Evolutionary conservation across 2,329 filamentous ascomycete genomes (phyloP), one percentile per base, ranked within the genome.

Genomic region (Chrysoporthe deuterocubensis): DNA sequence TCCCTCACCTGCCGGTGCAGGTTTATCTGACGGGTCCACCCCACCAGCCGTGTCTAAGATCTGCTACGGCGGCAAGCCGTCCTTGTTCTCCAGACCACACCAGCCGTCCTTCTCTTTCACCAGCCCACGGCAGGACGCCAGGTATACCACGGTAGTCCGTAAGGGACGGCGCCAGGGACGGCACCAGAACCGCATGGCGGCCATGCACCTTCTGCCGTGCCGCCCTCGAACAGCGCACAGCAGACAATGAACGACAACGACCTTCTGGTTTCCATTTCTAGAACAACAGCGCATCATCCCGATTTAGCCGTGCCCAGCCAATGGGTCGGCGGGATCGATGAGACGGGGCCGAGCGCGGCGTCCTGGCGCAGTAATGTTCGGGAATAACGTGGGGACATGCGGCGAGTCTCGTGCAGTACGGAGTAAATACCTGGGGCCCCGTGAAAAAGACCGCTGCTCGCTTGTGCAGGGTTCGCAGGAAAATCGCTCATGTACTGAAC

Each of bases 231-330:
- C 44, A 46, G 4, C 44, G 44, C 13, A 46, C 13, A 4, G 14
- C 13, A 4, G 18, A 46, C 13, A 46, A 14, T 46, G 44, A 13
- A 14, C 13, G 44, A 46, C 44, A 46, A 46, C 18, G 50, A 37
- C 52, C n/a, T 5, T 40, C 32, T 16, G 16, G 54, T 32, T 57
- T 57, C 54, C 54, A 40, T n/a, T 57, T 57, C 32, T 34, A 40
- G 32, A n/a, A 34, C 34, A n/a, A n/a, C 54, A 57, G 44, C 54
- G 32, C 54, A 57, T 57, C 13, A 40, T 43, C 54, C 67, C 67
- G 64, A 50, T 21, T 48, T 64, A 67, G 60, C 60, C 67, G 67
- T 50, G 43, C 3, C 44, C 46, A 42, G 50, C 67, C 67, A 64
- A 68, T 68, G 64, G 26, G 43, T 21, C 2, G 60, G 48, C 54